Evolutionary conservation across 257 asterid species (phyloP).

Genomic region (Plectranthus barbatus): DNA sequence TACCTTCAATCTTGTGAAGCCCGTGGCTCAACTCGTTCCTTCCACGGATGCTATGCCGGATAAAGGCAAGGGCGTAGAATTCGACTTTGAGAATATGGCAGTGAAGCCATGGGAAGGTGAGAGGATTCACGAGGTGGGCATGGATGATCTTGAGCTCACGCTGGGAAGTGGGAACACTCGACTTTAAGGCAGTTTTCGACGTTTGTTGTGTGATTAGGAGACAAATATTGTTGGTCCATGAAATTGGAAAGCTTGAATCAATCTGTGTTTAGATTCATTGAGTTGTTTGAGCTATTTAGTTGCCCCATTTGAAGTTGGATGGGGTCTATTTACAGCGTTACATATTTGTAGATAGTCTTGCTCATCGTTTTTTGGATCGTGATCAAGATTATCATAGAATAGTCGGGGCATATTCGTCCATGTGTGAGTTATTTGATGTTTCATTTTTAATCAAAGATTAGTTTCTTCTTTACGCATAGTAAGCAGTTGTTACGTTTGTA

Average conservation of each 20-base stretch:
- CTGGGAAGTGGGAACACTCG: conserved; percentile 47
- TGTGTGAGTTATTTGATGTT: conserved; percentile 21
- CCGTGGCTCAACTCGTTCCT: conserved; percentile 29
- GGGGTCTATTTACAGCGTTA: conserved; percentile 23
- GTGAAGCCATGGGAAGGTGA: conserved; percentile 99
- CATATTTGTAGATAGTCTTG: conserved; percentile 23
- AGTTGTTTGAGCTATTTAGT: conserved; percentile 17
- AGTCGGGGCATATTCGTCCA: conserved; percentile 8
- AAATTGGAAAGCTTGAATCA: conserved; percentile 9
- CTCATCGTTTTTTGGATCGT: background rate
- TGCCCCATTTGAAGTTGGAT: conserved; percentile 16
- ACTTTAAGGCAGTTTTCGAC: background rate
- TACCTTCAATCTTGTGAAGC: conserved; percentile 76
- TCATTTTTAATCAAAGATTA: conserved; percentile 5
- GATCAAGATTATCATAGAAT: conserved; percentile 14
- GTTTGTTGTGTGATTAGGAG: background rate
- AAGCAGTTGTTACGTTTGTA: background rate
- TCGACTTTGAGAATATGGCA: conserved; percentile 54
- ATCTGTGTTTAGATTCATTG: conserved; percentile 8
- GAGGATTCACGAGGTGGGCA: conserved; percentile 85
- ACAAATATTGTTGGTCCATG: background rate
- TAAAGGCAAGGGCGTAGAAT: conserved; percentile 65
- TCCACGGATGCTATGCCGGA: conserved; percentile 33
- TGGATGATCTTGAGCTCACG: conserved; percentile 89
- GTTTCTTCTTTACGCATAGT: background rate